A percentile compares a stretch with the other conserved stretches of the same genome.
phyloP scores from a whole-genome alignment of 2,329 filamentous ascomycete species.

The Cladosporium sp. region DNA sequence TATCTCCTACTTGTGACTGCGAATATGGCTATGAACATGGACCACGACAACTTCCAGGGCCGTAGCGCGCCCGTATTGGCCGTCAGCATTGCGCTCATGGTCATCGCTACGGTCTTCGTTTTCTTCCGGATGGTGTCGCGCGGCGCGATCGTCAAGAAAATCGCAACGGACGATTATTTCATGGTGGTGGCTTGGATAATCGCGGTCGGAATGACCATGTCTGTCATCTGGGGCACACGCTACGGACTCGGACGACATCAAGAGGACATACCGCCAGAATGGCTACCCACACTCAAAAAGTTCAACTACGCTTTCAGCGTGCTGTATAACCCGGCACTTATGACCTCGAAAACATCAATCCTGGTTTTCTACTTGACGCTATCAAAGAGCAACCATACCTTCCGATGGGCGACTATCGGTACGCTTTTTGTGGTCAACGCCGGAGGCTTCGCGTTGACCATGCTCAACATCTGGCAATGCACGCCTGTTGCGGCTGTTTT shows the following conservation, averaged over 20 bases:
- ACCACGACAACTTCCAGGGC: constrained; percentile 27
- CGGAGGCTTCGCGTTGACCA: constrained; percentile 71
- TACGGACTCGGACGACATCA: constrained; percentile 67
- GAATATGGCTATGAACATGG: constrained; percentile 17
- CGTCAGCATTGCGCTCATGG: constrained; percentile 65
- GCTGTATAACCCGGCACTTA: constrained; percentile 74
- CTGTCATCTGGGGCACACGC: constrained; percentile 59
- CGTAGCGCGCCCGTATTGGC: constrained; percentile 53
- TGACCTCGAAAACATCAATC: constrained; percentile 90
- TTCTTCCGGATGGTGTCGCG: constrained; percentile 68
- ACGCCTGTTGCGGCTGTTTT: constrained; percentile 68
- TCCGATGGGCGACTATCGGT: constrained; percentile 75
- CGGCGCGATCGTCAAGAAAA: constrained; percentile 63
- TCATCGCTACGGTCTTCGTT: constrained; percentile 69
- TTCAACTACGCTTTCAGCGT: constrained; percentile 57
- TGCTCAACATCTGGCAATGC: constrained; percentile 87
- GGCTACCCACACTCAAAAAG: constrained; percentile 51
- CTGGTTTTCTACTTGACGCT: constrained; percentile 84
- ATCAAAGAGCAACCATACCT: constrained; percentile 70
- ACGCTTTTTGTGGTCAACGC: constrained; percentile 74
- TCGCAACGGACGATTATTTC: constrained; percentile 74
- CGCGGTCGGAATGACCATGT: constrained; percentile 61
- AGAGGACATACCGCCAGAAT: constrained; percentile 48
- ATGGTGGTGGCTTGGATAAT: constrained; percentile 76
- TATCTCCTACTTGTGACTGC: too few relatives aligned